These are phyloP conservation scores for Alternaria brassicicola DNA, from an alignment of 2,329 filamentous ascomycete genomes.

Conservation along the genomic window DNA sequence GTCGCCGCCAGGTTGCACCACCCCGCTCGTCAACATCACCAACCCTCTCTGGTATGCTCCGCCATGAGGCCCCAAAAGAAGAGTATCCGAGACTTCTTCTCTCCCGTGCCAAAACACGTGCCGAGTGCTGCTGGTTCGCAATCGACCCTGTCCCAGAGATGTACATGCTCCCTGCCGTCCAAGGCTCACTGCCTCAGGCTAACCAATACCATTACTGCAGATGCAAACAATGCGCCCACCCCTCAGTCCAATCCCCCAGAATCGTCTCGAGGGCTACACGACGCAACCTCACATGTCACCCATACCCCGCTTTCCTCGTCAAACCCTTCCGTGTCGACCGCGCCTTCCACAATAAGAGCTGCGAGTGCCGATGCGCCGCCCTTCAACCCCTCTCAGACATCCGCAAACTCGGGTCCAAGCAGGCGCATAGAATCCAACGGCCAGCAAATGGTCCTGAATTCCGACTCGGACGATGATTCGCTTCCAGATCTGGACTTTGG, in stretches of 20 bases:
- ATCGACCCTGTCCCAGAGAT: conserved; percentile 29
- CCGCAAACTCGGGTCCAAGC: conserved; percentile 46
- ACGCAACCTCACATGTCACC: neutral
- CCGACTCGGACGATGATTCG: conserved; percentile 70
- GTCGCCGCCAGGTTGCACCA: conserved; percentile 3
- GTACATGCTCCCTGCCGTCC: conserved; percentile 14
- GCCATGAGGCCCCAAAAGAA: conserved; percentile 32
- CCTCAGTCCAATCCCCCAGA: neutral
- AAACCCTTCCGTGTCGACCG: conserved; percentile 5
- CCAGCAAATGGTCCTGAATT: conserved; percentile 61
- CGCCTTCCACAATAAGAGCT: conserved; percentile 5
- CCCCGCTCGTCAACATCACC: neutral
- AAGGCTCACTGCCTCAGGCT: neutral
- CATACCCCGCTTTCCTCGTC: neutral
- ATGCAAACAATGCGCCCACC: conserved; percentile 6
- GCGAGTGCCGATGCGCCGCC: conserved; percentile 7
- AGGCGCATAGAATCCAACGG: conserved; percentile 62
- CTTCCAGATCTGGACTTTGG: conserved; percentile 57
- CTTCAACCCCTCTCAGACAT: conserved; percentile 35
- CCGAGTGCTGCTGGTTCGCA: conserved; percentile 16
- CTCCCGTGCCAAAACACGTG: conserved; percentile 41
- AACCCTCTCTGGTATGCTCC: neutral
- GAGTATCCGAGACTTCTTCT: conserved; percentile 57
- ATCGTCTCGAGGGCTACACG: neutral
- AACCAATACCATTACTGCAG: neutral